These are phyloP conservation scores for Sphenostylis stenocarpa DNA, from an alignment of 306 rosid genomes.

Conservation along the genomic window DNA sequence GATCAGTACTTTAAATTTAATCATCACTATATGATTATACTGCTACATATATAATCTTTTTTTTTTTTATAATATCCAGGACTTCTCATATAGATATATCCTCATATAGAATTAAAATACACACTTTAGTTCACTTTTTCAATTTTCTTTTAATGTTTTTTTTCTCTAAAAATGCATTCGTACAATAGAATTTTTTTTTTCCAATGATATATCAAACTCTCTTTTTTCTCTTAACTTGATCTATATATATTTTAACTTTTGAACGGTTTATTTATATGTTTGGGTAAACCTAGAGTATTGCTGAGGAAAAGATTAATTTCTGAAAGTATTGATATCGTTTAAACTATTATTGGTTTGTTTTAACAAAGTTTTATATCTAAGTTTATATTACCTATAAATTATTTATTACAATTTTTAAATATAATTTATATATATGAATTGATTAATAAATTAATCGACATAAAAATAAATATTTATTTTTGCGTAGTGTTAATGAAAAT, in stretches of 20 bases:
- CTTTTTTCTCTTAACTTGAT: too few relatives aligned
- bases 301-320: too few relatives aligned
- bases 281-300: too few relatives aligned
- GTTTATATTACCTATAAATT: neutral
- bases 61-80: neutral
- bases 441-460: neutral
- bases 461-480: neutral
- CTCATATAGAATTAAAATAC: neutral
- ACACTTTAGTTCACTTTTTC: neutral
- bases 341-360: too few relatives aligned
- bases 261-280: too few relatives aligned
- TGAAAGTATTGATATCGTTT: too few relatives aligned
- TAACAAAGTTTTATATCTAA: too few relatives aligned
- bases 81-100: neutral
- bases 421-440: neutral
- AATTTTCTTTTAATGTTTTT: neutral
- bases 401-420: neutral
- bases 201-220: too few relatives aligned
- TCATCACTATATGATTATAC: neutral
- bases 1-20: neutral
- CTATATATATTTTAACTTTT: too few relatives aligned
- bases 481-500: too few relatives aligned
- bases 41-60: neutral
- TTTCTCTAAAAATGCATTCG: neutral
- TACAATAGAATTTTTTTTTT: too few relatives aligned